phyloP scores from a whole-genome alignment of 2,329 filamentous ascomycete species.

The Ceratocystis lukuohia region DNA sequence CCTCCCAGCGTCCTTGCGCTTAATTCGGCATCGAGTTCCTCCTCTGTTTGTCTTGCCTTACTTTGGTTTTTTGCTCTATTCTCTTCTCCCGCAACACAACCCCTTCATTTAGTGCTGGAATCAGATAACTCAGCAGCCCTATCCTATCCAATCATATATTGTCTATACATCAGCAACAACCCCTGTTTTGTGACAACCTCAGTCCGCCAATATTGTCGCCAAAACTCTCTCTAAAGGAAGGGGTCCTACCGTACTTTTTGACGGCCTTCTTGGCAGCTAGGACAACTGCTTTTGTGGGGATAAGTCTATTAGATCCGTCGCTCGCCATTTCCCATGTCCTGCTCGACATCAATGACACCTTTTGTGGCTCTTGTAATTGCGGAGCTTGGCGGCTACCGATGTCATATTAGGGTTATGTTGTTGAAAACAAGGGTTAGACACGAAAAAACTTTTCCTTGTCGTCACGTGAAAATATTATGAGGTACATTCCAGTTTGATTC shows the following conservation, averaged over 20 bases:
- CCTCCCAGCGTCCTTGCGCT: neutral
- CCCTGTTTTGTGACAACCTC: neutral
- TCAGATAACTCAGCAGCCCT: neutral
- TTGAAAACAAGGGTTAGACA: neutral
- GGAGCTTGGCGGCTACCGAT: neutral
- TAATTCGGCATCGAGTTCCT: neutral
- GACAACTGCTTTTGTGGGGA: neutral
- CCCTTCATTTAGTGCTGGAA: neutral
- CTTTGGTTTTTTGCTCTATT: neutral
- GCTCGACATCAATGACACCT: constrained; percentile 9
- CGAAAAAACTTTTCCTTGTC: neutral
- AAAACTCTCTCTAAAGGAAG: neutral
- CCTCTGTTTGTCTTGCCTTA: neutral
- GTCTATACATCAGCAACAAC: constrained; percentile 13
- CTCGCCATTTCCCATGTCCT: neutral
- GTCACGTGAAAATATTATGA: too few species aligned
- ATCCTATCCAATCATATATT: constrained; percentile 7
- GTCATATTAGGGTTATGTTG: neutral
- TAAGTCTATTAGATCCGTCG: neutral
- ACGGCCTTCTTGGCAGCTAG: too few species aligned
- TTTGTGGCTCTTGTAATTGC: neutral
- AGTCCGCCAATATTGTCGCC: too few species aligned
- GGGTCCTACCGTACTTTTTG: neutral
- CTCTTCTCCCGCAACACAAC: neutral
- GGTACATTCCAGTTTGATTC: too few species aligned